These are phyloP conservation scores for Pinus tabuliformis DNA, from an alignment of 75 land plant genomes.

Conservation along the genomic window DNA sequence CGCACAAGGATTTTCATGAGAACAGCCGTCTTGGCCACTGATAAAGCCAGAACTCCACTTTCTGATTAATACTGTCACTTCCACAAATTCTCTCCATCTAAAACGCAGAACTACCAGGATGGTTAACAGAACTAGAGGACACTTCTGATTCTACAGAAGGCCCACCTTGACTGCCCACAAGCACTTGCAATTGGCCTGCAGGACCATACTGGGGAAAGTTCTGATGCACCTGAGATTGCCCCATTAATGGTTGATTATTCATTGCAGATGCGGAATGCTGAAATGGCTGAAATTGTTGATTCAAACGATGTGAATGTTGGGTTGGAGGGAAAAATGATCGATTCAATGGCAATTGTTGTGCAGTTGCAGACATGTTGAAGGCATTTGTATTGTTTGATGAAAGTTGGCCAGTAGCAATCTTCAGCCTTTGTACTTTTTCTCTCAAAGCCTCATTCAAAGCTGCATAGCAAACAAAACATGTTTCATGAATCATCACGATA, in stretches of 20 bases:
- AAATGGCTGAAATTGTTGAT: conserved; percentile 34
- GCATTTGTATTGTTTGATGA: conserved; percentile 30
- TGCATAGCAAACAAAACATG: conserved; percentile 12
- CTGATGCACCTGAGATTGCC: conserved; percentile 34
- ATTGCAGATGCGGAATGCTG: conserved; percentile 42
- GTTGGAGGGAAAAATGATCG: conserved; percentile 27
- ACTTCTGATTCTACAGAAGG: conserved; percentile 47
- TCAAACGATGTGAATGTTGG: conserved; percentile 31
- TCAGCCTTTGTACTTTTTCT: conserved; percentile 67
- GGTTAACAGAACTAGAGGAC: conserved; percentile 57
- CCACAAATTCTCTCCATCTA: conserved; percentile 3
- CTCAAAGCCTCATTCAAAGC: conserved; percentile 65
- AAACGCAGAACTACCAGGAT: neutral
- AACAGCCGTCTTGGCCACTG: neutral
- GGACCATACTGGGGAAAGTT: conserved; percentile 64
- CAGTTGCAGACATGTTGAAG: conserved; percentile 53
- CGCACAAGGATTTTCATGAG: neutral
- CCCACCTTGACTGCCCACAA: conserved; percentile 45
- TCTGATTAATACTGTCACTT: neutral
- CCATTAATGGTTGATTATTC: conserved; percentile 31
- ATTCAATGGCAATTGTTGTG: conserved; percentile 42
- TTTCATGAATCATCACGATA: neutral
- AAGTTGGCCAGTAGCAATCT: conserved; percentile 57
- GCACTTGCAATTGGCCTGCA: conserved; percentile 58
- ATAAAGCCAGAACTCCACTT: neutral